Percentiles rank a stretch among this genome's conserved stretches.
Evolutionary conservation across 2,329 filamentous ascomycete species (phyloP).

Genomic region (Neonectria faginata): DNA sequence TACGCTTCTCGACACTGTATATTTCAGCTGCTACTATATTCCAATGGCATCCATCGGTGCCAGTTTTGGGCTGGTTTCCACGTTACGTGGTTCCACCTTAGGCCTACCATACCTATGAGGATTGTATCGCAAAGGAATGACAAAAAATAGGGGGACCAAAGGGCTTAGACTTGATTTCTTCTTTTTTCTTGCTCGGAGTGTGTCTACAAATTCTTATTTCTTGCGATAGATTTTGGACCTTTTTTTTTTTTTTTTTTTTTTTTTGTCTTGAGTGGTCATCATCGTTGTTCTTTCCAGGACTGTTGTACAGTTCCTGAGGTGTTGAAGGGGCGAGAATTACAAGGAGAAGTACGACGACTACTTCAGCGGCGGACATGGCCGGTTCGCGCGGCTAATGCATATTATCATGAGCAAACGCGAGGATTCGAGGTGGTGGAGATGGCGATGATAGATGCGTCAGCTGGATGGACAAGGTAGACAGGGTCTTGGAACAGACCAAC

Average conservation of each 20-base stretch:
- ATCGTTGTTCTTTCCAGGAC: constrained; percentile 3
- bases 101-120: constrained; percentile 23
- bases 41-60: constrained; percentile 41
- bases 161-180: constrained; percentile 29
- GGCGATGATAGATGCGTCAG: constrained; percentile 7
- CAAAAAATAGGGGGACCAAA: constrained; percentile 37
- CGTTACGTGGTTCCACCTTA: constrained; percentile 30
- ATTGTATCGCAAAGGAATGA: constrained; percentile 38
- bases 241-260: constrained; percentile 9
- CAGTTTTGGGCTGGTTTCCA: constrained; percentile 40
- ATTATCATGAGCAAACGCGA: constrained; percentile 8
- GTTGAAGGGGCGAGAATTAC: constrained; percentile 12
- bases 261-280: constrained; percentile 18
- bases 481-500: constrained; percentile 1
- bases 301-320: constrained; percentile 4
- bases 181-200: constrained; percentile 11
- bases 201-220: constrained; percentile 4
- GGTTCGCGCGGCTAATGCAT: constrained; percentile 12
- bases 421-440: background rate
- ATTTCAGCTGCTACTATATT: constrained; percentile 44
- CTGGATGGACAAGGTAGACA: background rate
- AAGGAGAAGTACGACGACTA: constrained; percentile 25
- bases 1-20: constrained; percentile 46
- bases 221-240: constrained; percentile 28
- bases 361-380: constrained; percentile 20